Percentiles rank a stretch among this genome's conserved stretches.
Conservation (phyloP, 2,329 filamentous ascomycete species). For the Talaromyces sp. region DNA sequence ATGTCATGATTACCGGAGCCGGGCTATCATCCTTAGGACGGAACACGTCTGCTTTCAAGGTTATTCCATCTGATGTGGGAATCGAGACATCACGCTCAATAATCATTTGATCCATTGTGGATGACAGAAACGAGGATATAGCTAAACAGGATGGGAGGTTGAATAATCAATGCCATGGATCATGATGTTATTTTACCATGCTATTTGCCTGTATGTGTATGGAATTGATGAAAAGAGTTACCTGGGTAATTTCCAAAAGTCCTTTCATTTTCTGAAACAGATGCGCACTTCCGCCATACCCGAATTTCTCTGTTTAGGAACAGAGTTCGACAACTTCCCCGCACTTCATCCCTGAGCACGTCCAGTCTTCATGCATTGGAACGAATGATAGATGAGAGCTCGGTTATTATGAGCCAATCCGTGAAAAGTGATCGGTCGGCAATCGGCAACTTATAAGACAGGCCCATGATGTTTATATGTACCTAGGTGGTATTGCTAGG, state of each 20-base stretch:
- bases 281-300: not conserved
- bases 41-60: not conserved
- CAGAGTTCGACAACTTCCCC: not conserved
- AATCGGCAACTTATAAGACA: not conserved
- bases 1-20: slow-evolving; percentile 7
- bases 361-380: not conserved
- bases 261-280: not conserved
- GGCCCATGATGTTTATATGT: not conserved
- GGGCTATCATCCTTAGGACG: not conserved
- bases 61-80: not conserved
- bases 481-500: not conserved
- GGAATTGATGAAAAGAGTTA: no score
- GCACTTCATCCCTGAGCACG: not conserved
- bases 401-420: not conserved
- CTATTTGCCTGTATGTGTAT: not conserved
- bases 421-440: not conserved
- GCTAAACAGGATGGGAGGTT: not conserved
- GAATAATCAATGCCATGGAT: not conserved
- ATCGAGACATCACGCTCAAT: slow-evolving; percentile 9
- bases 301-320: not conserved
- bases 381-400: not conserved
- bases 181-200: not conserved
- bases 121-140: not conserved
- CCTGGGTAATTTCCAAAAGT: no score
- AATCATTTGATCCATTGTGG: not conserved